phyloP scores from a whole-genome alignment of 345 rosid species.

The Anastatica hierochuntica region DNA sequence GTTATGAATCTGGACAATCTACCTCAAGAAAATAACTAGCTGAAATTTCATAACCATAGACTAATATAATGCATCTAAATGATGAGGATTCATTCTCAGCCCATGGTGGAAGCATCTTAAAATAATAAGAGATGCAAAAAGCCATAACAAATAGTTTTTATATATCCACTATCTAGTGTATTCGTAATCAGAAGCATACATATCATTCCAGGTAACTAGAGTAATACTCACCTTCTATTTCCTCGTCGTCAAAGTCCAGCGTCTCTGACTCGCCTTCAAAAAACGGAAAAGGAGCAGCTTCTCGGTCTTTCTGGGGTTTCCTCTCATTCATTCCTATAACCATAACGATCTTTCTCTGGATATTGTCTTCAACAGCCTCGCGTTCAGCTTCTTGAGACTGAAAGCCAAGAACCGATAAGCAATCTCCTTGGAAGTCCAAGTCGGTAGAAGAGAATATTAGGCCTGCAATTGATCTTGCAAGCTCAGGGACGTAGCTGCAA shows the following conservation, averaged over 20 bases:
- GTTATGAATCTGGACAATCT: neutral
- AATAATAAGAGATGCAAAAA: neutral
- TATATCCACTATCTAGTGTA: neutral
- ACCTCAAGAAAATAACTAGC: neutral
- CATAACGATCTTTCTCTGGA: constrained; percentile 54
- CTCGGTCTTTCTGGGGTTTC: constrained; percentile 50
- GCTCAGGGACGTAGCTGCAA: constrained; percentile 75
- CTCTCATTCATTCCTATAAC: constrained; percentile 57
- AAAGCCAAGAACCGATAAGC: constrained; percentile 65
- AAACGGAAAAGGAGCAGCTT: constrained; percentile 46
- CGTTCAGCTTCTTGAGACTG: constrained; percentile 28
- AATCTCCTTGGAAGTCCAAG: constrained; percentile 59
- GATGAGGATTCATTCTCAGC: neutral
- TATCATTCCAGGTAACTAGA: constrained; percentile 26
- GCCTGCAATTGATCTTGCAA: constrained; percentile 72
- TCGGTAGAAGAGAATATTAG: constrained; percentile 65
- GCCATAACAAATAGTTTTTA: neutral
- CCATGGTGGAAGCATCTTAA: neutral
- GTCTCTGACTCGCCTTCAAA: constrained; percentile 34
- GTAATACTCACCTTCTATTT: constrained; percentile 37
- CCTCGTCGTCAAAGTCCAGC: constrained; percentile 31
- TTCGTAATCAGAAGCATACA: neutral
- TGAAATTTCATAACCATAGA: neutral
- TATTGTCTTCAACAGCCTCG: constrained; percentile 44
- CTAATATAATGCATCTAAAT: neutral